Conservation (phyloP, 23 red algal genomes). For the Cyanidioschyzon merolae region DNA sequence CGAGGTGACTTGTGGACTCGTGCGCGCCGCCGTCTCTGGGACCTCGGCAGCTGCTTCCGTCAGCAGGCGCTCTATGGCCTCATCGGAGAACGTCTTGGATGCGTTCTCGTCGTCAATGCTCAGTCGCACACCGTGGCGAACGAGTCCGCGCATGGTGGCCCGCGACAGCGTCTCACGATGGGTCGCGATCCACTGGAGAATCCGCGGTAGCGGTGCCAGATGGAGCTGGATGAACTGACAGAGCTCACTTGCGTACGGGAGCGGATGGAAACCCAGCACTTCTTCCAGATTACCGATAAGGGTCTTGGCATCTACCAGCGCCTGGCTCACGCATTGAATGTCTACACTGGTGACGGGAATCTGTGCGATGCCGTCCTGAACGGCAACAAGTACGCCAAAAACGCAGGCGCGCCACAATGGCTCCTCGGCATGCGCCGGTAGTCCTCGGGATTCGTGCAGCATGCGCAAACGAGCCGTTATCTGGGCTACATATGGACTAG, state of each 20-base stretch:
- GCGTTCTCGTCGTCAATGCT: background rate
- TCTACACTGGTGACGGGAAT: background rate
- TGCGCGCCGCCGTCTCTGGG: background rate
- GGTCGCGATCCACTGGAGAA: background rate
- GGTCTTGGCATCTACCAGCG: background rate
- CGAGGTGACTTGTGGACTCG: background rate
- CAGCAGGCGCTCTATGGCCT: background rate
- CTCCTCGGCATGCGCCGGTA: background rate
- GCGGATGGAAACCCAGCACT: background rate
- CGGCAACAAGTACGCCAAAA: background rate
- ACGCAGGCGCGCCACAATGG: background rate
- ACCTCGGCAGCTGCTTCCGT: background rate
- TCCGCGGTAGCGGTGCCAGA: background rate
- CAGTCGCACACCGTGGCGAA: background rate
- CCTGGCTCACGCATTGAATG: background rate
- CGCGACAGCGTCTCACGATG: background rate
- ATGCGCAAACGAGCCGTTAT: background rate
- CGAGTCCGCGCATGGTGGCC: background rate
- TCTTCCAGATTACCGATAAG: background rate
- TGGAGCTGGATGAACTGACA: slow-evolving; percentile 3
- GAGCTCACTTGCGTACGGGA: background rate
- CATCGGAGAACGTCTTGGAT: background rate
- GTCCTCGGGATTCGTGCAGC: background rate
- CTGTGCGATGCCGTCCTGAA: background rate
- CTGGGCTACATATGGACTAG: background rate